Conservation (phyloP, 805 yeast genomes). For the Tetrapisispora fleetii region DNA sequence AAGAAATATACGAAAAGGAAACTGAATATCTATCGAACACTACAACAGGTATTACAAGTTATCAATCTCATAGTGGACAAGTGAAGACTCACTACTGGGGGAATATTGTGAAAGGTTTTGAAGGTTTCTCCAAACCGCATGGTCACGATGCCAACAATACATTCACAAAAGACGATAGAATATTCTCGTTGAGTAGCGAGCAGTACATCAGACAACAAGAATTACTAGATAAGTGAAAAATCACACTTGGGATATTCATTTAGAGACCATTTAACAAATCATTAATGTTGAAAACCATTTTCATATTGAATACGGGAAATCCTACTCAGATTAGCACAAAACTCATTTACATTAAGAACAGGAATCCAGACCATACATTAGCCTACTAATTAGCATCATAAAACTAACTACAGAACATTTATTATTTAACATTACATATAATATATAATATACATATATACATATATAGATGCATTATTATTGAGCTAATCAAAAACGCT, state of each 20-base stretch:
- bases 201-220: slow-evolving; percentile 50
- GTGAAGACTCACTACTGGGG: slow-evolving; percentile 26
- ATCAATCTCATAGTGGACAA: not conserved
- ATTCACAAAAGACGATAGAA: slow-evolving; percentile 66
- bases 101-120: slow-evolving; percentile 86
- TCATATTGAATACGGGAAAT: no score
- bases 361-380: no score
- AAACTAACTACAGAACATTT: no score
- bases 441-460: not conserved
- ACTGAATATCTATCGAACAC: slow-evolving; percentile 59
- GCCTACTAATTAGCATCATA: no score
- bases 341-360: no score
- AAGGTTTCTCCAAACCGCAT: slow-evolving; percentile 50
- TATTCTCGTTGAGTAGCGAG: slow-evolving; percentile 68
- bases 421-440: not conserved
- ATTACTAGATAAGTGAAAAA: not conserved
- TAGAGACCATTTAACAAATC: no score
- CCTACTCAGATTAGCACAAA: no score
- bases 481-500: not conserved
- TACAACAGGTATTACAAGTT: slow-evolving; percentile 19
- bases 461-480: not conserved
- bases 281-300: no score
- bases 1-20: slow-evolving; percentile 68
- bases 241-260: no score
- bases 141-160: slow-evolving; percentile 23